phyloP scores from a whole-genome alignment of 345 rosid genomes.

The Hibiscus tridactylites region DNA sequence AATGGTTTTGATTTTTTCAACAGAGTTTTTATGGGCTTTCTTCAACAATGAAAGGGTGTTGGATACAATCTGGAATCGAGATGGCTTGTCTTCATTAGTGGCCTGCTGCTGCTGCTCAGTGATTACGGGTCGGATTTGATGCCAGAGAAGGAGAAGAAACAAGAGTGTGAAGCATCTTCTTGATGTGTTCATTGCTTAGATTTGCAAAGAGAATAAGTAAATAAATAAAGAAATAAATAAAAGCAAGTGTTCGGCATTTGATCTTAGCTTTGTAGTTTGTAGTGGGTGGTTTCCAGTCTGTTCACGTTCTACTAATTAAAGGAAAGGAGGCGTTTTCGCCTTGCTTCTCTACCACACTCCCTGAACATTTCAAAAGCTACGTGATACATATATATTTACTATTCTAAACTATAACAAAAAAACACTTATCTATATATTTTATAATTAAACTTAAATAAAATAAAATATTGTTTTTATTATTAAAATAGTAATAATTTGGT shows the following conservation, averaged over 20 bases:
- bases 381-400: neutral
- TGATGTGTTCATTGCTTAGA: slow-evolving; percentile 17
- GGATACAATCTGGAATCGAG: slow-evolving; percentile 20
- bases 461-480: too few relatives aligned
- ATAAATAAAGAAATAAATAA: neutral
- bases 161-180: slow-evolving; percentile 9
- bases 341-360: neutral
- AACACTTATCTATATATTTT: too few relatives aligned
- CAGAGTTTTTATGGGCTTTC: slow-evolving; percentile 37
- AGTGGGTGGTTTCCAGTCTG: slow-evolving; percentile 2
- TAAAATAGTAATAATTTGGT: too few relatives aligned
- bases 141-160: slow-evolving; percentile 3
- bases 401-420: too few relatives aligned
- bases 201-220: neutral
- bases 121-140: neutral
- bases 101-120: slow-evolving; percentile 1
- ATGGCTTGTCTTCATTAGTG: slow-evolving; percentile 21
- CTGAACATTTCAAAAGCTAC: slow-evolving; percentile 1
- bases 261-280: neutral
- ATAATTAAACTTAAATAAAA: too few relatives aligned
- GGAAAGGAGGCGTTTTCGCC: neutral
- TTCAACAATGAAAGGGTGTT: slow-evolving; percentile 25
- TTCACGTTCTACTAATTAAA: neutral
- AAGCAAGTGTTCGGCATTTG: neutral
- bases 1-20: slow-evolving; percentile 45